Evolutionary conservation across 176 grass and related monocot genomes (phyloP), one percentile per base, ranked within the genome.

Genomic region (Musa troglodytarum): DNA sequence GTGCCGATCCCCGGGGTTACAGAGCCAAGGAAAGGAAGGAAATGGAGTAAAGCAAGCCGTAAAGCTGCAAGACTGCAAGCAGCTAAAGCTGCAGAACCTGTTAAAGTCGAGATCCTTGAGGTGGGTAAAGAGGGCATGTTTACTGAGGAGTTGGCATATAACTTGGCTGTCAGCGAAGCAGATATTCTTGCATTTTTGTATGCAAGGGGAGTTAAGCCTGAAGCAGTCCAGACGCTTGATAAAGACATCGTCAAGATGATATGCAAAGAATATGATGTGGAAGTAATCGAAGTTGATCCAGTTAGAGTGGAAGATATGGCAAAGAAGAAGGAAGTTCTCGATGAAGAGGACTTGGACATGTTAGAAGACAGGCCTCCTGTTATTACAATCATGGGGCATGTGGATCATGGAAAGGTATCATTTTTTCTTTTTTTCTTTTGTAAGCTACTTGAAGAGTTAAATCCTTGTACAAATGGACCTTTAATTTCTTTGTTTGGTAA

Each of bases 361-460:
- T 66, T 98, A 77, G 90, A 98, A 88, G 68, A 71, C n/a, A 83
- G 94, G 63, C 90, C 90, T 55, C 94, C 94, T 61, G 89, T 98
- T 86, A 89, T 98, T 77, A 98, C 94, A 74, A 98, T 98, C 54
- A 98, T 98, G 94, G 94, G 94, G 34, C 94, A 98, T 81, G 94
- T 98, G 17, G 94, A 98, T 89, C 94, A 98, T 63, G 94, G 94
- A 54, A 98, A 98, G 90, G 94, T 98, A 88, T 79, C 17, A 74
- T 50, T 17, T 66, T 59, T 77, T 49, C 11, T 19, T 20, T 24
- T 54, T 22, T 71, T 50, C 76, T 69, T 2, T 55, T 52, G 24
- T 53, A 61, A 34, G 16, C 34, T 67, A 69, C 19, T 81, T 21
- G 77, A 62, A 10, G 20, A 21, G 79, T 84, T 13, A 17, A 82